phyloP scores from a whole-genome alignment of 2,329 filamentous ascomycete genomes.

The Shiraia bambusicola region DNA sequence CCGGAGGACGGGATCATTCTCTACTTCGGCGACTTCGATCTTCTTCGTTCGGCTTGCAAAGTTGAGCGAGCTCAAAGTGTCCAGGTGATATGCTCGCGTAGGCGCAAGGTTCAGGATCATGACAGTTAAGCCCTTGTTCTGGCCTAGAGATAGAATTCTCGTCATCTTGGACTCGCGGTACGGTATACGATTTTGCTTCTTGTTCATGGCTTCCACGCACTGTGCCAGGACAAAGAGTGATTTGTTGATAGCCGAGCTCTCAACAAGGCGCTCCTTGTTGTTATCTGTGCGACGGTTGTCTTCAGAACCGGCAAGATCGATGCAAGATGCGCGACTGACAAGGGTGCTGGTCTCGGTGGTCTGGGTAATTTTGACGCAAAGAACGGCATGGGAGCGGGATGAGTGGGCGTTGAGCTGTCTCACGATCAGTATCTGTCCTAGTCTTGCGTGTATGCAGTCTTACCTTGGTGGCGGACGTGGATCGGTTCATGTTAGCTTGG shows the following conservation, averaged over 20 bases:
- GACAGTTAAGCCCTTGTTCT: conserved; percentile 92
- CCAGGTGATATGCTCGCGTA: conserved; percentile 87
- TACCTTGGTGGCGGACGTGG: conserved; percentile 82
- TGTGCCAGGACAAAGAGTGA: conserved; percentile 91
- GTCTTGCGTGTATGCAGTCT: conserved; percentile 3
- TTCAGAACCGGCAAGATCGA: conserved; percentile 92
- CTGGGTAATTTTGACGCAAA: conserved; percentile 86
- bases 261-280: conserved; percentile 86
- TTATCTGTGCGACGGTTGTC: conserved; percentile 95
- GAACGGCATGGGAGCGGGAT: conserved; percentile 83
- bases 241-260: conserved; percentile 97
- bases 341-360: conserved; percentile 66
- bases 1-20: conserved; percentile 85
- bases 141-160: conserved; percentile 83
- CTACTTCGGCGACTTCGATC: conserved; percentile 91
- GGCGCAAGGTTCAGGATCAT: conserved; percentile 97
- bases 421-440: conserved; percentile 1
- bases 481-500: conserved; percentile 85
- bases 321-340: conserved; percentile 84
- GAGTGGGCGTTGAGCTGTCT: conserved; percentile 79
- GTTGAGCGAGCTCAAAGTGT: conserved; percentile 90
- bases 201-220: conserved; percentile 91
- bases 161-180: conserved; percentile 98
- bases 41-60: conserved; percentile 95
- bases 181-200: conserved; percentile 73